A percentile compares a stretch with the other conserved stretches of the same genome.
Conservation (phyloP, 1,284 basidiomycete genomes). For the Exsudoporus floridanus region DNA sequence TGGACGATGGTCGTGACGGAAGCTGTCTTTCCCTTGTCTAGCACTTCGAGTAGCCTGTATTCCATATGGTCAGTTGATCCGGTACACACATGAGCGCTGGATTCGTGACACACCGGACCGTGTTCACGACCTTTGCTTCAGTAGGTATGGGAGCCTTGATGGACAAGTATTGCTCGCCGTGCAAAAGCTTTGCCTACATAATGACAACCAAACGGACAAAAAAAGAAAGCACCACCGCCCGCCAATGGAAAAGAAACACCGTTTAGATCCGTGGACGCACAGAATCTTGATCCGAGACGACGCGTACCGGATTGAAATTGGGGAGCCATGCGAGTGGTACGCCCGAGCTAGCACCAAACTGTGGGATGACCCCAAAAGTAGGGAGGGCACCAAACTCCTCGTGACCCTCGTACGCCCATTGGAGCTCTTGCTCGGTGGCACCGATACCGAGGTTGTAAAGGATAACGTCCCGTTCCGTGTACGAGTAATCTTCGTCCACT, state of each 20-base stretch:
- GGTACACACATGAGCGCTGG: neutral
- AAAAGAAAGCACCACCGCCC: neutral
- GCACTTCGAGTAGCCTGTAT: constrained; percentile 69
- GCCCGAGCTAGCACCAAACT: constrained; percentile 70
- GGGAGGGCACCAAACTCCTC: constrained; percentile 87
- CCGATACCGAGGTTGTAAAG: constrained; percentile 96
- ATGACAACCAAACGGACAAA: too few species aligned
- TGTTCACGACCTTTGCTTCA: constrained; percentile 78
- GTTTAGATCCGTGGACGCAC: neutral
- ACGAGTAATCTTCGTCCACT: constrained; percentile 66
- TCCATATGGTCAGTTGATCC: neutral
- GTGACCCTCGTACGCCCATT: constrained; percentile 90
- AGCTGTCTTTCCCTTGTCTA: constrained; percentile 92
- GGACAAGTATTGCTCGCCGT: constrained; percentile 94
- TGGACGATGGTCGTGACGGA: constrained; percentile 79
- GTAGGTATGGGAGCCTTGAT: constrained; percentile 90
- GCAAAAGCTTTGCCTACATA: constrained; percentile 84
- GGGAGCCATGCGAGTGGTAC: constrained; percentile 84
- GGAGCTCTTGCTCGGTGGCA: constrained; percentile 90
- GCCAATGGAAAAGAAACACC: neutral
- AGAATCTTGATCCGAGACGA: neutral
- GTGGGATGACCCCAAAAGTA: constrained; percentile 96
- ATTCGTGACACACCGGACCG: constrained; percentile 54
- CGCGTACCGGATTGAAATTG: constrained; percentile 85
- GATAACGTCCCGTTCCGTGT: constrained; percentile 89